Percentiles rank a stretch among this genome's conserved stretches.
Conservation (phyloP, 129 eudicot genomes). For the Helichrysum umbraculigerum region DNA sequence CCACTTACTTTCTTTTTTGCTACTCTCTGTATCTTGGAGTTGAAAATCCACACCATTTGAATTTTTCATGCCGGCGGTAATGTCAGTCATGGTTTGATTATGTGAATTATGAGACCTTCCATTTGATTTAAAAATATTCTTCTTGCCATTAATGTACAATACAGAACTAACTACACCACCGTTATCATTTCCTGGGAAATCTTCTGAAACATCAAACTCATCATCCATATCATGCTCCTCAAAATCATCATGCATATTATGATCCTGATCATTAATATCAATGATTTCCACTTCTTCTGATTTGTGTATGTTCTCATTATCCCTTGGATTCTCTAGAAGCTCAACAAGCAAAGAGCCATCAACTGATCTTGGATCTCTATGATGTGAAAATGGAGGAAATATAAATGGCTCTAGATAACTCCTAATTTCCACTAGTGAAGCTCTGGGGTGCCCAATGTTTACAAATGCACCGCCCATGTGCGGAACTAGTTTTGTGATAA, state of each 20-base stretch:
- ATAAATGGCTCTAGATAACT: constrained; percentile 62
- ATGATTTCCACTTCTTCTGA: constrained; percentile 39
- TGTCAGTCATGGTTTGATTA: constrained; percentile 25
- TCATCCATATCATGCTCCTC: constrained; percentile 57
- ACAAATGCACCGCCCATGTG: constrained; percentile 97
- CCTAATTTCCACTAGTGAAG: constrained; percentile 71
- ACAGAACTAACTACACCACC: constrained; percentile 48
- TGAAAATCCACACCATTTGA: constrained; percentile 21
- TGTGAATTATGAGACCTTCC: constrained; percentile 39
- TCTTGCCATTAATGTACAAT: constrained; percentile 35
- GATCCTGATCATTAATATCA: constrained; percentile 41
- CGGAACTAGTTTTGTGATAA: constrained; percentile 75
- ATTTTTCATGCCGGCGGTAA: constrained; percentile 18
- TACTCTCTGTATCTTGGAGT: constrained; percentile 33
- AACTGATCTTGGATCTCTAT: constrained; percentile 42
- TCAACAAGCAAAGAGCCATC: constrained; percentile 38
- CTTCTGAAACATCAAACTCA: constrained; percentile 50
- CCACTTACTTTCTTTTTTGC: constrained; percentile 57
- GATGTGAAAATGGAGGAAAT: constrained; percentile 62
- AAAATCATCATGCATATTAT: constrained; percentile 46
- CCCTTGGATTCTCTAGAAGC: constrained; percentile 41
- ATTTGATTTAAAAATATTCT: constrained; percentile 33
- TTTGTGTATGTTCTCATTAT: constrained; percentile 36
- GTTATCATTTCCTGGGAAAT: constrained; percentile 46
- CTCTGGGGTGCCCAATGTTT: constrained; percentile 73